Base-by-base conservation (phyloP, 306 rosid genomes). In the Rubus idaeus region DNA sequence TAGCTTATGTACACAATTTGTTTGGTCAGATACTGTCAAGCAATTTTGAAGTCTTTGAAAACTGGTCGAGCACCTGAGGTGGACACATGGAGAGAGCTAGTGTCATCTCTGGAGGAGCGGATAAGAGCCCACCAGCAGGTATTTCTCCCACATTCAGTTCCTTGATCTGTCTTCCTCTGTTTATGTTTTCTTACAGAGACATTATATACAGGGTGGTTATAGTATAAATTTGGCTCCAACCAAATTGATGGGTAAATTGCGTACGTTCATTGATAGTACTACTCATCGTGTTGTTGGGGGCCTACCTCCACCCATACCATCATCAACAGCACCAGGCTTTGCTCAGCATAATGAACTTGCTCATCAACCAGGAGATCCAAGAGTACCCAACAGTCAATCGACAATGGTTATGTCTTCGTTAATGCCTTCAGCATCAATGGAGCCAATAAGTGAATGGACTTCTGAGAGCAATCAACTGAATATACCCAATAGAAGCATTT, bases 261-360 rank as follows among this genome's bases (percentile, higher is more conserved):
- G 83, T 56, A 88, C 87, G 63, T 86, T 90, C 77, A 77, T 90
- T 84, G 90, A 90, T 80, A 86, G 81, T 75, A 90, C 95, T 70
- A 89, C 95, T 10, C 89, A 90, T 78, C 86, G 87, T 56, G 95
- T 90, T 78, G 92, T 88, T 62, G 92, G 95, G 4, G 90, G 90
- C 61, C 77, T 82, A 40, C 91, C 91, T 12, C 94, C 94, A n/a
- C 91, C 89, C 61, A 87, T 75, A 46, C 89, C 94, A 46, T 71
- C 86, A 39, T 17, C 49, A 65, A 40, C 49, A 40, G 49, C 50
- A 40, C 70, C 49, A 4, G 26, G 30, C 75, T 30, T 60, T 75
- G 60, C 70, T 69, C 85, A 78, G 7, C 84, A 70, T 75, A 83
- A 72, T 83, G 91, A 80, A 42, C 90, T 78, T 17, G 68, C 76